A percentile compares a stretch with the other conserved stretches of the same genome.
These are phyloP conservation scores for Fusarium sp. DNA, from an alignment of 2,329 filamentous ascomycete genomes.

Conservation along the genomic window DNA sequence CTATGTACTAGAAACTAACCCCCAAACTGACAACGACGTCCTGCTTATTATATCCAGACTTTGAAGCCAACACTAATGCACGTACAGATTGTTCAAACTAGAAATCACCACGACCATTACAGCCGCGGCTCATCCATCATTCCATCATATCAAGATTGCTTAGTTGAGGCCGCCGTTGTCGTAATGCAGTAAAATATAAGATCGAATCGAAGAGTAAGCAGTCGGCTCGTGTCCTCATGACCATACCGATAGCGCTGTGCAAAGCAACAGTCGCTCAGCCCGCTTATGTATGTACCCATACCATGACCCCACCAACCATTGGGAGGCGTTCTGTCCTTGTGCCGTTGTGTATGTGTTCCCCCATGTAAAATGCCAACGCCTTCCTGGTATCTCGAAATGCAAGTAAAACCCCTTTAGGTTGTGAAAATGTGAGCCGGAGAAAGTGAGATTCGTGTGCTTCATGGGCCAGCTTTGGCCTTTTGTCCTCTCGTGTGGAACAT, in stretches of 20 bases:
- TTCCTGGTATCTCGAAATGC: conserved; percentile 55
- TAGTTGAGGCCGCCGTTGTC: conserved; percentile 28
- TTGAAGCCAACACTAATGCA: conserved; percentile 14
- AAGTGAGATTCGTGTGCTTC: conserved; percentile 50
- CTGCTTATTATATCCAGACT: conserved; percentile 42
- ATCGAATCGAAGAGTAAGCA: conserved; percentile 38
- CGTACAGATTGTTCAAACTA: conserved; percentile 12
- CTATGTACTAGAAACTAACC: conserved; percentile 39
- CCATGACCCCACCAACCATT: conserved; percentile 27
- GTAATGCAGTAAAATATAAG: conserved; percentile 33
- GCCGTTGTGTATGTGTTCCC: conserved; percentile 38
- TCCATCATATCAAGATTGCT: conserved; percentile 1
- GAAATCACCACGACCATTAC: neutral
- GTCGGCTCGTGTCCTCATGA: conserved; percentile 36
- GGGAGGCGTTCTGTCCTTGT: conserved; percentile 26
- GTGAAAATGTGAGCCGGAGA: conserved; percentile 41
- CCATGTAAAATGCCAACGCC: conserved; percentile 50
- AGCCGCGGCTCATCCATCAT: conserved; percentile 1
- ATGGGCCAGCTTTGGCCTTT: conserved; percentile 44
- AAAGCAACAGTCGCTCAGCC: conserved; percentile 20
- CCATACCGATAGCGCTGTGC: conserved; percentile 36
- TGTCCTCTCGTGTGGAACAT: conserved; percentile 32
- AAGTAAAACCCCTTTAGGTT: conserved; percentile 42
- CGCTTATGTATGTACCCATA: conserved; percentile 38
- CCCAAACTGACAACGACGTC: conserved; percentile 36